These are phyloP conservation scores for Tylopilus balloui DNA, from an alignment of 768 basidiomycete species.

Conservation along the genomic window DNA sequence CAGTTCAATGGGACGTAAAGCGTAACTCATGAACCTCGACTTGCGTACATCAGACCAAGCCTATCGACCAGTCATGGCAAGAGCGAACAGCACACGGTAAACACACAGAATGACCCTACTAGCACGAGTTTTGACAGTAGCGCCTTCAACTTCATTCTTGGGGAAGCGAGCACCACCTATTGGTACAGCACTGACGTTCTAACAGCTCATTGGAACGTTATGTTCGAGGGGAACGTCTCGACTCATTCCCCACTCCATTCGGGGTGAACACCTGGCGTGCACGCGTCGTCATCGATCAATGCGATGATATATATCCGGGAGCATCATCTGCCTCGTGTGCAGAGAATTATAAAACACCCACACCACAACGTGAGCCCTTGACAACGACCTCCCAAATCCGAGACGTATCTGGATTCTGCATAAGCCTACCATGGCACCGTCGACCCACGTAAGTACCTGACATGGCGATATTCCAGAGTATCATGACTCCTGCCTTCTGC, in stretches of 20 bases:
- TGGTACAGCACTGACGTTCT: too few species aligned
- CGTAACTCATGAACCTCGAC: too few species aligned
- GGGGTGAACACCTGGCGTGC: neutral
- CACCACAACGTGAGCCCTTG: neutral
- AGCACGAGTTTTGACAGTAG: neutral
- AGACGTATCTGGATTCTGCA: neutral
- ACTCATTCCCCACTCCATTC: neutral
- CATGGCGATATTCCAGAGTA: neutral
- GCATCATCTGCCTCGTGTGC: slow-evolving; percentile 22
- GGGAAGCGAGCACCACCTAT: too few species aligned
- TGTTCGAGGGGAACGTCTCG: neutral
- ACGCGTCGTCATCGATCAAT: neutral
- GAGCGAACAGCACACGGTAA: too few species aligned
- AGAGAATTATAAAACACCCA: slow-evolving; percentile 5
- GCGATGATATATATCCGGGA: slow-evolving; percentile 16
- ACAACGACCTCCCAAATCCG: neutral
- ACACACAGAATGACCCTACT: too few species aligned
- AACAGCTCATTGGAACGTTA: too few species aligned
- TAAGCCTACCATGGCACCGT: neutral
- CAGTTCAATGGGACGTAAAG: too few species aligned
- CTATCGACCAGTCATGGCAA: too few species aligned
- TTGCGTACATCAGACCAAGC: too few species aligned
- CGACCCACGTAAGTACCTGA: slow-evolving; percentile 10
- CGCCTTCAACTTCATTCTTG: neutral
- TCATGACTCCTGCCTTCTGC: neutral